Percentiles rank a stretch among this genome's conserved stretches.
phyloP scores from a whole-genome alignment of 306 rosid genomes.

The Lathyrus aphaca region DNA sequence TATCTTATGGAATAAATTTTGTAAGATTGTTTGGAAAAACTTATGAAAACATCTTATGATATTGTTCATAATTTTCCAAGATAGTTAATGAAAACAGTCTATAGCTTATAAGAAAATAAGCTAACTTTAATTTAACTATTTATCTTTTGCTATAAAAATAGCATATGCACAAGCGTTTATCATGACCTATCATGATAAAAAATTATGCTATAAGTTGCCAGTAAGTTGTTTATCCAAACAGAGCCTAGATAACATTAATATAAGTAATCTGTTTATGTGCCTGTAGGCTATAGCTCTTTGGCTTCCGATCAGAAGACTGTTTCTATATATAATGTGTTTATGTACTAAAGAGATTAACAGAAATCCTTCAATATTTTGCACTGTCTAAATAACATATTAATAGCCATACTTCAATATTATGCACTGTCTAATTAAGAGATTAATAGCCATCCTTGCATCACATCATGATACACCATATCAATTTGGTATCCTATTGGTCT shows the following conservation, averaged over 20 bases:
- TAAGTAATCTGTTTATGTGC: neutral
- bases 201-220: no score
- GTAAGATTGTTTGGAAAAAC: no score
- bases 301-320: constrained; percentile 1
- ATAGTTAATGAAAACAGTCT: no score
- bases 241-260: neutral
- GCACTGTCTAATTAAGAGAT: constrained; percentile 3
- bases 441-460: neutral
- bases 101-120: no score
- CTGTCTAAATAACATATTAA: neutral
- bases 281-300: neutral
- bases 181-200: no score
- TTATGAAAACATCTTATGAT: no score
- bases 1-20: no score
- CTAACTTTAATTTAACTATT: no score
- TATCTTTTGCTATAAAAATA: no score
- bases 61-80: no score
- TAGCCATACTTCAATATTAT: neutral
- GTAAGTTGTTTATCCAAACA: no score
- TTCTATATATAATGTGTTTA: constrained; percentile 11
- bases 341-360: neutral
- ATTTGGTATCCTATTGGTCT: constrained; percentile 2
- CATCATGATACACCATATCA: constrained; percentile 9
- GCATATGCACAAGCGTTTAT: no score
- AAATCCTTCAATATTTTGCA: neutral